Conservation (phyloP, 2,329 filamentous ascomycete genomes). For the Ophioceras dolichostomum region DNA sequence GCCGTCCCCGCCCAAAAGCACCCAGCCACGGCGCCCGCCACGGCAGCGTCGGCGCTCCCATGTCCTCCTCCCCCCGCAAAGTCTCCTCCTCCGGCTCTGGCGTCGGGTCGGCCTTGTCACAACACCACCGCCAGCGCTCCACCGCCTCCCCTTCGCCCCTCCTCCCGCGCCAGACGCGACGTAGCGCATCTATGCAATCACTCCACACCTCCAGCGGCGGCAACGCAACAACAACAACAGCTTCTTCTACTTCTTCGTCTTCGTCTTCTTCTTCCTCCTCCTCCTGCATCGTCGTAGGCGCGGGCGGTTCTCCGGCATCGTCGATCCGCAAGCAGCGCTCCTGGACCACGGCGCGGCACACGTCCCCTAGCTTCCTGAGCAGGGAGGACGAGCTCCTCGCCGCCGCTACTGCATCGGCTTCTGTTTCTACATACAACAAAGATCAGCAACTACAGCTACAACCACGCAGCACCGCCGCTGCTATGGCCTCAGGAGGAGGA, state of each 20-base stretch:
- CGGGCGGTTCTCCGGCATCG: too few relatives aligned
- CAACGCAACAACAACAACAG: too few relatives aligned
- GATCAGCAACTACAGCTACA: not conserved
- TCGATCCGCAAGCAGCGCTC: conserved; percentile 24
- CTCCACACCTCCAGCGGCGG: too few relatives aligned
- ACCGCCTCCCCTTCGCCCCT: not conserved
- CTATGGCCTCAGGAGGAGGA: not conserved
- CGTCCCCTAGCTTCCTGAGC: too few relatives aligned
- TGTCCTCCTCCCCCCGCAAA: conserved; percentile 16
- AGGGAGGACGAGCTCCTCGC: too few relatives aligned
- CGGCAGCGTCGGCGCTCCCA: conserved; percentile 28
- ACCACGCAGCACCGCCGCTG: too few relatives aligned
- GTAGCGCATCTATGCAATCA: conserved; percentile 14
- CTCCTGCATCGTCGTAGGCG: conserved; percentile 1
- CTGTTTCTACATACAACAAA: not conserved
- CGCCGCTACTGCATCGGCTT: too few relatives aligned
- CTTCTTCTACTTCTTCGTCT: not conserved
- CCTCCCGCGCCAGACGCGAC: conserved; percentile 5
- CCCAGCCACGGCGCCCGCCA: too few relatives aligned
- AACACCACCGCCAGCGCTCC: too few relatives aligned
- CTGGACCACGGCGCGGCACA: conserved; percentile 12
- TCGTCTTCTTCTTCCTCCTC: not conserved
- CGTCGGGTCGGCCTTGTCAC: conserved; percentile 11
- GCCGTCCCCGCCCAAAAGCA: too few relatives aligned
- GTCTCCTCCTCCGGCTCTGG: conserved; percentile 10